Evolutionary conservation across 257 asterid species (phyloP).

Genomic region (Nicotiana sylvestris): DNA sequence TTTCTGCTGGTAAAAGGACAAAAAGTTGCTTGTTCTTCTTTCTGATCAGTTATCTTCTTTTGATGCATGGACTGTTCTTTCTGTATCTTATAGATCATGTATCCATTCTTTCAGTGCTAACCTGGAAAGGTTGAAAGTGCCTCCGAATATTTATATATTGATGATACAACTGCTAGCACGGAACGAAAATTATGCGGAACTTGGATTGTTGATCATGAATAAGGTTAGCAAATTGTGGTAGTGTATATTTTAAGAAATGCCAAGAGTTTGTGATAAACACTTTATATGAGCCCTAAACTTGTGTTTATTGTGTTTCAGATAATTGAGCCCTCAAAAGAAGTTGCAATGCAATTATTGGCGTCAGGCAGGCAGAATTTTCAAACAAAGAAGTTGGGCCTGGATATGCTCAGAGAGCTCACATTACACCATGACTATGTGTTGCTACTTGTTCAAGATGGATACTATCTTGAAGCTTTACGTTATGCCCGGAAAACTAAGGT

Average conservation of each 20-base stretch:
- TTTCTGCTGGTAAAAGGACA: background rate
- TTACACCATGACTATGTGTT: constrained; percentile 78
- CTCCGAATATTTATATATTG: constrained; percentile 59
- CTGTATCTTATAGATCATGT: background rate
- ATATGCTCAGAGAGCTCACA: constrained; percentile 75
- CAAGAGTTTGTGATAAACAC: background rate
- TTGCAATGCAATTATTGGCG: constrained; percentile 79
- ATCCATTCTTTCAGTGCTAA: constrained; percentile 54
- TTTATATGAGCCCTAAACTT: constrained; percentile 10
- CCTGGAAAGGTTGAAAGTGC: constrained; percentile 68
- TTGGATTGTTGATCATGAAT: constrained; percentile 64
- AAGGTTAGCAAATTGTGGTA: constrained; percentile 44
- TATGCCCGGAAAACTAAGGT: constrained; percentile 84
- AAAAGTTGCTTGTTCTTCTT: background rate
- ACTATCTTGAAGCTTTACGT: constrained; percentile 88
- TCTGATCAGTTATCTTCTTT: background rate
- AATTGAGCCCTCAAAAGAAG: constrained; percentile 91
- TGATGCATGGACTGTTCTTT: background rate
- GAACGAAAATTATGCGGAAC: constrained; percentile 71
- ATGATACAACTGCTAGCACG: constrained; percentile 79
- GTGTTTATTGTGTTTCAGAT: constrained; percentile 47
- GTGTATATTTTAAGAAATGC: constrained; percentile 8
- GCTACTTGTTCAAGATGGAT: constrained; percentile 85
- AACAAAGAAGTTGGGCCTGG: constrained; percentile 75
- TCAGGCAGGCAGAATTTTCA: constrained; percentile 66